Conservation (phyloP, 1,284 basidiomycete species). For the Naganishia sp. region DNA sequence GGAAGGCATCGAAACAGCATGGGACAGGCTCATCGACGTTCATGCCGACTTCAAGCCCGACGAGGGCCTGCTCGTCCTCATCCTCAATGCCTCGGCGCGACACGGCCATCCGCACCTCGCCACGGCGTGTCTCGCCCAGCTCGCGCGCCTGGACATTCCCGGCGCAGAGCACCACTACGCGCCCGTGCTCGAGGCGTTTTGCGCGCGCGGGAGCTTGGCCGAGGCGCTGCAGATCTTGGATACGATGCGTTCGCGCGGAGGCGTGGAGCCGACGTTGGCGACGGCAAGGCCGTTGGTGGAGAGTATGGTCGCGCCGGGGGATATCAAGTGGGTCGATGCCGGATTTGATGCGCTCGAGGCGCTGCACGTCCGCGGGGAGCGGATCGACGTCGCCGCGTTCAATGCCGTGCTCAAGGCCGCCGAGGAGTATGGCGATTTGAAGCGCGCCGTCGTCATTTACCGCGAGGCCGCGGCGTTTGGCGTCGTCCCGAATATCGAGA, state of each 20-base stretch:
- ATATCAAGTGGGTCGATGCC: constrained; percentile 59
- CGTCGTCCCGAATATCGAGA: constrained; percentile 63
- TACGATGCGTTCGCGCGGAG: constrained; percentile 40
- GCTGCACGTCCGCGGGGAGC: constrained; percentile 60
- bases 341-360: constrained; percentile 68
- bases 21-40: constrained; percentile 62
- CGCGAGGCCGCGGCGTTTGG: constrained; percentile 63
- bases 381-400: constrained; percentile 63
- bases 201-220: constrained; percentile 45
- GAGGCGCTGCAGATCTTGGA: constrained; percentile 46
- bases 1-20: constrained; percentile 66
- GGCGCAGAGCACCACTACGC: constrained; percentile 60
- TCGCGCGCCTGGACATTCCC: constrained; percentile 58
- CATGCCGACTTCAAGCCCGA: constrained; percentile 63
- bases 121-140: constrained; percentile 62
- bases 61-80: constrained; percentile 69
- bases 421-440: constrained; percentile 65
- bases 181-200: constrained; percentile 51
- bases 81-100: constrained; percentile 71
- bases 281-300: constrained; percentile 57
- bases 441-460: constrained; percentile 75
- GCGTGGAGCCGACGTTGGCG: constrained; percentile 40
- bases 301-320: constrained; percentile 59
- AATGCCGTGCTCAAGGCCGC: constrained; percentile 70
- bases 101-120: constrained; percentile 69